phyloP scores from a whole-genome alignment of 2,329 filamentous ascomycete species.

The Colletotrichum liaoningense region DNA sequence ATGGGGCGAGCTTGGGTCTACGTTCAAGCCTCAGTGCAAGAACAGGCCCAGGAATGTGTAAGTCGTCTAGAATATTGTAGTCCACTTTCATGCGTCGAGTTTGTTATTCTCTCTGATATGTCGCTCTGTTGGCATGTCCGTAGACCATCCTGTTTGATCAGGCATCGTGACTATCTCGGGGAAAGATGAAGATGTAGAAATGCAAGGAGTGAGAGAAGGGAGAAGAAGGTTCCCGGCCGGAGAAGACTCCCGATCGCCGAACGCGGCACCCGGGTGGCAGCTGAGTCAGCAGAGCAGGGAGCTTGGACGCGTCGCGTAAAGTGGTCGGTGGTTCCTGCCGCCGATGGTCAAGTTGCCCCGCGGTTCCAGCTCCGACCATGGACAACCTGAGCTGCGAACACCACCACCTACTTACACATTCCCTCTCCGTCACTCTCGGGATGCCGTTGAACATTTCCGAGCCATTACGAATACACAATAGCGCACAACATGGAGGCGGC shows the following conservation, averaged over 20 bases:
- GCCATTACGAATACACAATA: neutral
- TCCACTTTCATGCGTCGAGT: neutral
- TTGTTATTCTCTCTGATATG: neutral
- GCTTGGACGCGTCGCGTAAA: conserved; percentile 30
- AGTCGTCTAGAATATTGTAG: neutral
- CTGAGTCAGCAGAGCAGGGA: conserved; percentile 9
- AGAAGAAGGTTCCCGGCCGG: neutral
- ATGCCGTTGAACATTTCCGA: neutral
- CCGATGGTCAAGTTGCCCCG: neutral
- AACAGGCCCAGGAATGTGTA: conserved; percentile 22
- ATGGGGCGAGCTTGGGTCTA: conserved; percentile 71
- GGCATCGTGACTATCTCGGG: no score
- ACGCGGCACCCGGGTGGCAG: no score
- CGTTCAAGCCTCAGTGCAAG: conserved; percentile 45
- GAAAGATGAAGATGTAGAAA: neutral
- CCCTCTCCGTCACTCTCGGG: neutral
- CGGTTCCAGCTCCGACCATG: neutral
- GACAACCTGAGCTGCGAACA: neutral
- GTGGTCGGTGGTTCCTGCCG: conserved; percentile 12
- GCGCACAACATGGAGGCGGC: conserved; percentile 56
- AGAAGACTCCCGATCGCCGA: no score
- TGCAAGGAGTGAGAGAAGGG: no score
- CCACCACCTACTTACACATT: neutral
- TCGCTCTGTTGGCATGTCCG: neutral
- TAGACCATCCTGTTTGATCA: neutral